These are phyloP conservation scores for Hibiscus syriacus DNA, from an alignment of 345 rosid species.

Conservation along the genomic window DNA sequence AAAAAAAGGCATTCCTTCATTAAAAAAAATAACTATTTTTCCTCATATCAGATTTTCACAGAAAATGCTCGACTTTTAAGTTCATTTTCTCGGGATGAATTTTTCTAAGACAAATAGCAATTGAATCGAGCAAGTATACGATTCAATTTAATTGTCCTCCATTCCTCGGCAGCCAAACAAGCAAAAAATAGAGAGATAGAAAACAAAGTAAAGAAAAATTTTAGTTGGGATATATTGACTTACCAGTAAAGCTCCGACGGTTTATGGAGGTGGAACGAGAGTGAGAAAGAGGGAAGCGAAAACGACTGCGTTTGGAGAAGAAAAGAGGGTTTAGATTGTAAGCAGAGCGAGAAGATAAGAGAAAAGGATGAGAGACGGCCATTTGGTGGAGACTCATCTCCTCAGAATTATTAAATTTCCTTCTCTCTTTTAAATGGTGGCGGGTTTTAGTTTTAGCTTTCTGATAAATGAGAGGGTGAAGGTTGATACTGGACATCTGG, in stretches of 20 bases:
- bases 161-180: not conserved
- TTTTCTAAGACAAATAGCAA: not conserved
- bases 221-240: not conserved
- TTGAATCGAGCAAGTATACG: not conserved
- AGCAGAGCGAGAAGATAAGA: conserved; percentile 43
- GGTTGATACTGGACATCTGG: too few species aligned
- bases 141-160: too few species aligned
- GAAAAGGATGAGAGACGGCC: conserved; percentile 37
- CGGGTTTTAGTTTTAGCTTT: not conserved
- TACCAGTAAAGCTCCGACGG: conserved; percentile 35
- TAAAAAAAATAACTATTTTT: not conserved
- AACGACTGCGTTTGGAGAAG: conserved; percentile 46
- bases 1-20: not conserved
- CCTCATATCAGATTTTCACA: not conserved
- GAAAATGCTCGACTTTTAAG: not conserved
- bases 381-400: conserved; percentile 36
- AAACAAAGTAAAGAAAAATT: not conserved
- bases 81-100: not conserved
- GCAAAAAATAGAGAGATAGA: not conserved
- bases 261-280: conserved; percentile 16
- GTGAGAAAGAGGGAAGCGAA: conserved; percentile 19
- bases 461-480: not conserved
- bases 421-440: not conserved
- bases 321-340: conserved; percentile 65
- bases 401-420: not conserved